Base-by-base conservation (phyloP, 192 early-diverging fungal genomes). In the Hyaloraphidium curvatum region DNA sequence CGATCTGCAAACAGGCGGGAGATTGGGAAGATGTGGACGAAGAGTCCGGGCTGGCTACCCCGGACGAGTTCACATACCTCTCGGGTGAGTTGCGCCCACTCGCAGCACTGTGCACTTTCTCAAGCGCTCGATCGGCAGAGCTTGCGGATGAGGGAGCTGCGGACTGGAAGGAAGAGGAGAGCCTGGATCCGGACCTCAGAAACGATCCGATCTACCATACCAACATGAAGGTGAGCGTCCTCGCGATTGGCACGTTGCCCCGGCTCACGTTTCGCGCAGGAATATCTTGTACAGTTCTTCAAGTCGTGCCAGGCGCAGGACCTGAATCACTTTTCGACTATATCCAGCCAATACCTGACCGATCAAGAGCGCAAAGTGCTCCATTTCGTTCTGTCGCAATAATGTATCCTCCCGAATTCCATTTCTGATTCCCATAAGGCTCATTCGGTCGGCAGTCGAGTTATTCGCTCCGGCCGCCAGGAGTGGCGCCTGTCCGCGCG, bases 11-110 rank as follows among this genome's bases (percentile, higher is more conserved):
- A n/a, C n/a, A n/a, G n/a, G 68, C 62, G 27, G 67, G 40, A 28
- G 78, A 74, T 27, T 81, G 79, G 79, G 77, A 81, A 55, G 79
- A 81, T 51, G 69, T 71, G 16, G 73, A 73, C 30, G 70, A 72
- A 31, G 70, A 70, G 17, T 67, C 59, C 0, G 56, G 59, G 5
- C 65, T 69, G 48, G 58, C 59, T 26, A 60, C 73, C 14, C 58
- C 65, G 5, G 64, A 72, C 51, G 67, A 74, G 28, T 74, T 62
- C 48, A 55, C 58, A 19, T 55, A 67, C 37, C 57, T 73, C 28
- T 61, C 68, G 30, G 65, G 72, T 72, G 60, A 56, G 23, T 51
- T 19, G 7, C 23, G 33, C 33, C 9, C n/a, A 7, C 33, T 37
- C 9, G 9, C 7, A n/a, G 33, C 33, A n/a, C 33, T n/a, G n/a